A percentile compares a stretch with the other conserved stretches of the same genome.
These are phyloP conservation scores for Mycena rosella DNA, from an alignment of 768 basidiomycete species.

Conservation along the genomic window DNA sequence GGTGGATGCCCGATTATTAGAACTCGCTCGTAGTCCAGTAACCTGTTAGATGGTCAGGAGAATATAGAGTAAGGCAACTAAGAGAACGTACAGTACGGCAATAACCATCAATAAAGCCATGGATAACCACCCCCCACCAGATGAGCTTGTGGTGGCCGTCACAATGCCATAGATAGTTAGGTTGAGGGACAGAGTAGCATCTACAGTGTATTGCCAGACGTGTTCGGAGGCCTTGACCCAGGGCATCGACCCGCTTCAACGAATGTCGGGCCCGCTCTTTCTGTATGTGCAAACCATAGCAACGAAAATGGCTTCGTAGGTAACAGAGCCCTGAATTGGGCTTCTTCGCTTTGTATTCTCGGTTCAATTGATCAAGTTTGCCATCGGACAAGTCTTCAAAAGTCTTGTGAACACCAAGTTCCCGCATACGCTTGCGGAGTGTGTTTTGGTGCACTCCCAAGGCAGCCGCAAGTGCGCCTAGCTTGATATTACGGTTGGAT, in stretches of 20 bases:
- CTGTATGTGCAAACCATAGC: background rate
- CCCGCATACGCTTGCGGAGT: background rate
- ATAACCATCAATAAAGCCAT: slow-evolving; percentile 16
- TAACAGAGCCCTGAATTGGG: background rate
- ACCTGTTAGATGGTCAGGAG: slow-evolving; percentile 3
- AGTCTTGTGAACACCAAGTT: background rate
- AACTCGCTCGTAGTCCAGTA: slow-evolving; percentile 36
- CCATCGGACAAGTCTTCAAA: slow-evolving; percentile 1
- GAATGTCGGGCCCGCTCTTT: background rate
- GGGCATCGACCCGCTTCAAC: too few species aligned
- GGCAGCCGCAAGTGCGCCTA: background rate
- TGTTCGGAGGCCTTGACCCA: too few species aligned
- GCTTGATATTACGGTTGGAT: slow-evolving; percentile 12
- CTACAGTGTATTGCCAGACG: too few species aligned
- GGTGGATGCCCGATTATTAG: slow-evolving; percentile 33
- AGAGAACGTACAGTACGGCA: background rate
- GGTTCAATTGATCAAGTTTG: background rate
- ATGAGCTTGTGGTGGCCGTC: background rate
- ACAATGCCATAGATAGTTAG: too few species aligned
- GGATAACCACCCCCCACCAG: slow-evolving; percentile 24
- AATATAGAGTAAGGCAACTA: background rate
- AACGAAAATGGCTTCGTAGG: background rate
- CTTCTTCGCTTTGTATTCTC: slow-evolving; percentile 16
- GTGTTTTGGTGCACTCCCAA: slow-evolving; percentile 7
- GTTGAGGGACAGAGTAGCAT: too few species aligned